These are phyloP conservation scores for Rhizoclosmatium sp. DNA, from an alignment of 192 early-diverging fungal genomes.

Conservation along the genomic window DNA sequence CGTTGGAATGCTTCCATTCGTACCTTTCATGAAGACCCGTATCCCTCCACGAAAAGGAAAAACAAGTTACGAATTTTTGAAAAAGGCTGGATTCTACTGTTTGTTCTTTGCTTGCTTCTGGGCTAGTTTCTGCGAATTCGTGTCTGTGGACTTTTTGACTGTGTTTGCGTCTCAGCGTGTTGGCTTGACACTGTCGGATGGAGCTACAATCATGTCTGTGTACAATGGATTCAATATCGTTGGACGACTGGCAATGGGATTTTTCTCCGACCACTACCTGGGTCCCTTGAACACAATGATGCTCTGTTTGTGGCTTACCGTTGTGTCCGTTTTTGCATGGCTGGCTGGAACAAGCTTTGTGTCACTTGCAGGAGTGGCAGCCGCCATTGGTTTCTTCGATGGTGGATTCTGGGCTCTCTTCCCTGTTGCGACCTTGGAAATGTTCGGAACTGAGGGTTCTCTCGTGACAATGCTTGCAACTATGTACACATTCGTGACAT, in stretches of 20 bases:
- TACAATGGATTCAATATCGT: slow-evolving; percentile 73
- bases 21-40: slow-evolving; percentile 24
- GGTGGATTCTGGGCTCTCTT: slow-evolving; percentile 39
- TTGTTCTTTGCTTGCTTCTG: slow-evolving; percentile 42
- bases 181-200: neutral
- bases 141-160: slow-evolving; percentile 23
- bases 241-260: slow-evolving; percentile 72
- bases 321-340: slow-evolving; percentile 34
- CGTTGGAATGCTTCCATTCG: slow-evolving; percentile 44
- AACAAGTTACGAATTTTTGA: slow-evolving; percentile 27
- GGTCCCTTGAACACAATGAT: slow-evolving; percentile 72
- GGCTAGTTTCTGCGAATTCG: slow-evolving; percentile 35
- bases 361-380: neutral
- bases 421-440: slow-evolving; percentile 34
- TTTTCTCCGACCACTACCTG: slow-evolving; percentile 61
- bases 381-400: slow-evolving; percentile 27
- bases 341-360: neutral
- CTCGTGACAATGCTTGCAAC: slow-evolving; percentile 32
- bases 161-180: slow-evolving; percentile 2
- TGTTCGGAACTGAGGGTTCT: slow-evolving; percentile 18
- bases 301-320: slow-evolving; percentile 46
- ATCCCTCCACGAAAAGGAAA: slow-evolving; percentile 19
- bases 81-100: slow-evolving; percentile 9
- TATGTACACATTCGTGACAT: slow-evolving; percentile 22
- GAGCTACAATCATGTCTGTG: slow-evolving; percentile 51